phyloP scores from a whole-genome alignment of 202 grass and related monocot species.

The Schoenoplectus tabernaemontani region DNA sequence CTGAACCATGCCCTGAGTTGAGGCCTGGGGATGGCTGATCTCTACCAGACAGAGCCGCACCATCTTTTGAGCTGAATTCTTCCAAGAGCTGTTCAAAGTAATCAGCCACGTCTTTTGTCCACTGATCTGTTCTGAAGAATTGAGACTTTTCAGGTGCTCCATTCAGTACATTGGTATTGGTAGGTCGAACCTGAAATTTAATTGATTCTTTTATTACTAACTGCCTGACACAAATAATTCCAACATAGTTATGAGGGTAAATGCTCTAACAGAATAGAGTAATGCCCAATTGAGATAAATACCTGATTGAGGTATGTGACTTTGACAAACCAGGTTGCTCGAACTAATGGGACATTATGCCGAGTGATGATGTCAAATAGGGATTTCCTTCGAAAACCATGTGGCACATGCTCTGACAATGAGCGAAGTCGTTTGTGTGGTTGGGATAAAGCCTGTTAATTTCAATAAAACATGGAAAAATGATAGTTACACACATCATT shows the following conservation, averaged over 20 bases:
- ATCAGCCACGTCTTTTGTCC: constrained; percentile 89
- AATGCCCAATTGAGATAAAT: constrained; percentile 18
- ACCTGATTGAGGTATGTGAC: constrained; percentile 99
- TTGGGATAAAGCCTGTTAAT: constrained; percentile 71
- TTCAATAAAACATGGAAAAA: constrained; percentile 10
- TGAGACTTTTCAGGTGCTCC: constrained; percentile 65
- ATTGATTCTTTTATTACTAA: constrained; percentile 21
- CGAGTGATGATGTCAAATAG: constrained; percentile 93
- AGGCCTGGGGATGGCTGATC: constrained; percentile 65
- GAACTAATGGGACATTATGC: constrained; percentile 76
- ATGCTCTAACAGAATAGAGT: not conserved
- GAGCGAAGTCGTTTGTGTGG: constrained; percentile 62
- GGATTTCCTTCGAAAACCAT: constrained; percentile 94
- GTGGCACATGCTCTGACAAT: constrained; percentile 83
- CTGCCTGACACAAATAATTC: not conserved
- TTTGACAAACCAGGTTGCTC: constrained; percentile 99
- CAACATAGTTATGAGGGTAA: not conserved
- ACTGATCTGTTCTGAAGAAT: constrained; percentile 51
- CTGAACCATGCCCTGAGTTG: constrained; percentile 31
- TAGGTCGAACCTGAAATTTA: constrained; percentile 48
- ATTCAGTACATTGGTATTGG: constrained; percentile 45
- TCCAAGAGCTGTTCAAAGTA: constrained; percentile 89
- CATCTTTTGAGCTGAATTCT: constrained; percentile 76
- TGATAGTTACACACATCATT: not conserved
- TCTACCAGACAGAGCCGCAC: constrained; percentile 39